Base-by-base conservation (phyloP, 176 grass and related monocot genomes). In the Saccharum officinarum region DNA sequence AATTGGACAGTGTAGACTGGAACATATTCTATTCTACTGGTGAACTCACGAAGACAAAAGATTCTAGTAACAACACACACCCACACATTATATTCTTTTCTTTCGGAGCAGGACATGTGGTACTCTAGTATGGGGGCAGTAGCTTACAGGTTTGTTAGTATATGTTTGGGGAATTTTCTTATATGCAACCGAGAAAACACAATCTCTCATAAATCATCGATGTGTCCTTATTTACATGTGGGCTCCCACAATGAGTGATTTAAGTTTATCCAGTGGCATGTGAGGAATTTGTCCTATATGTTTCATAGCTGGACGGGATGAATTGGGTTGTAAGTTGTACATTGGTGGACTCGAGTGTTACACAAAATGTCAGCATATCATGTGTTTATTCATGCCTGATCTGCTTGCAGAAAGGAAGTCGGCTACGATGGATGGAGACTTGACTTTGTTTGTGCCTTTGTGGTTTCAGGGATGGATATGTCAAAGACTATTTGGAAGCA, bases 401-500 rank as follows among this genome's bases (percentile, higher is more conserved):
- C 55, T 79, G 14, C 23, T 90, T 92, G 55, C 88, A 98, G 93
- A 88, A 88, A 91, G 39, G 97, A 98, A 84, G 71, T 98, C 25
- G 97, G 97, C 87, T 98, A 98, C 46, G 97, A 98, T 90, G 97
- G 97, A 14, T 98, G 97, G 97, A 86, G 97, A 61, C 87, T 99
- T 69, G 97, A 99, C 84, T 99, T 99, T 78, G 97, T n/a, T n/a
- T n/a, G n/a, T n/a, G n/a, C n/a, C n/a, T 94, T 82, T 91, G 97
- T 84, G 97, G 97, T 38, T 99, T 98, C 86, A 96, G 97, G 97
- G 97, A 93, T 84, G 97, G 97, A 83, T 99, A 99, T 81, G 93
- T 99, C 67, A 96, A 99, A 82, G 93, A 99, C 68, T 99, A 99
- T 80, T 28, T 99, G 63, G 97, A 99, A 86, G 83, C 97, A 83